Percentiles rank a stretch among this genome's conserved stretches.
Conservation (phyloP, 805 yeast species). For the Komagataella pseudopastoris region DNA sequence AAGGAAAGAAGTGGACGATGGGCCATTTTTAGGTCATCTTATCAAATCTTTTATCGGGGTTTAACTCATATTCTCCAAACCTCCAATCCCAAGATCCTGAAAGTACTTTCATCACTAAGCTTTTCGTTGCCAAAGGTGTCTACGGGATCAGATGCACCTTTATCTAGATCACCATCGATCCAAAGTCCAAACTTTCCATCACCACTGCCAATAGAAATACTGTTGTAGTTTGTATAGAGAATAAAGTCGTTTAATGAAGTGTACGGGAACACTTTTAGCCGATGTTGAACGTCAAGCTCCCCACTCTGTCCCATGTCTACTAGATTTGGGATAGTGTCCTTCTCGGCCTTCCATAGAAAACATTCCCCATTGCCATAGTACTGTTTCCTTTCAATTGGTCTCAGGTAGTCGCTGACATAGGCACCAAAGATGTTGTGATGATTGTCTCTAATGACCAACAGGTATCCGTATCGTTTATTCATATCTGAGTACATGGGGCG, state of each 20-base stretch:
- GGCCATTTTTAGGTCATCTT: background rate
- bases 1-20: background rate
- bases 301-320: conserved; percentile 4
- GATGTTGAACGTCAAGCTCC: conserved; percentile 14
- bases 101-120: conserved; percentile 37
- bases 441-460: conserved; percentile 58
- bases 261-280: conserved; percentile 73
- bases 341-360: conserved; percentile 73
- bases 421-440: conserved; percentile 62
- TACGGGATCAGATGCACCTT: conserved; percentile 70
- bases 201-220: conserved; percentile 82
- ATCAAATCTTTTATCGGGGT: background rate
- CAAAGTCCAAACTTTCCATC: conserved; percentile 88
- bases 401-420: conserved; percentile 59
- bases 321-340: conserved; percentile 19
- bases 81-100: conserved; percentile 66
- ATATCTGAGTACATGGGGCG: conserved; percentile 24
- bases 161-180: conserved; percentile 60
- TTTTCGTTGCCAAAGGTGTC: conserved; percentile 87
- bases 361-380: conserved; percentile 95
- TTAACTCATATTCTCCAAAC: conserved; percentile 46
- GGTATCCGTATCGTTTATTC: conserved; percentile 41
- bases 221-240: conserved; percentile 66
- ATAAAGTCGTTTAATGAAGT: conserved; percentile 83
- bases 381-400: conserved; percentile 56